phyloP scores from a whole-genome alignment of 257 asterid species.

The Echites panduratus region DNA sequence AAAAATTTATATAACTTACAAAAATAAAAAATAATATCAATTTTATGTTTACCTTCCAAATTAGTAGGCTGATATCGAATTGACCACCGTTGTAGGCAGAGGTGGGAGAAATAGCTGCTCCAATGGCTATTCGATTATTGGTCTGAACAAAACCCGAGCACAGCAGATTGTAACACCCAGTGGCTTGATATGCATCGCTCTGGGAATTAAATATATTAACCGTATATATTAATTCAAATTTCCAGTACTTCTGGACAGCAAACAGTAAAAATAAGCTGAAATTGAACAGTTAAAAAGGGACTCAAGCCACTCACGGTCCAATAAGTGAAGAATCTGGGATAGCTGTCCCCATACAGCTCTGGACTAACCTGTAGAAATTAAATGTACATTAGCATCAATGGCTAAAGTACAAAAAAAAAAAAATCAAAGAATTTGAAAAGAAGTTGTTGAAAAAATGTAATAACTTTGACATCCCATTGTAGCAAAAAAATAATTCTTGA shows the following conservation, averaged over 20 bases:
- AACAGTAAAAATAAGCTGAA: background rate
- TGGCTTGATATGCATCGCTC: constrained; percentile 91
- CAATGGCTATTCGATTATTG: constrained; percentile 69
- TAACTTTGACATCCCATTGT: constrained; percentile 24
- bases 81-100: constrained; percentile 73
- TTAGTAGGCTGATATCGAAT: constrained; percentile 74
- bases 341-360: constrained; percentile 80
- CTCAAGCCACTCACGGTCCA: constrained; percentile 72
- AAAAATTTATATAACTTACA: no score
- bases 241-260: background rate
- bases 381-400: constrained; percentile 19
- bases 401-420: background rate
- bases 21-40: no score
- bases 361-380: constrained; percentile 69
- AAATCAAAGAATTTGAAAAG: constrained; percentile 12
- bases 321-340: constrained; percentile 84
- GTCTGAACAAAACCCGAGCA: constrained; percentile 95
- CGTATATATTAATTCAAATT: background rate
- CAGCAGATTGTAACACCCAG: constrained; percentile 86
- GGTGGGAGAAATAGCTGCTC: constrained; percentile 90
- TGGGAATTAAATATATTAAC: constrained; percentile 21
- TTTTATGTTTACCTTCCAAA: constrained; percentile 99
- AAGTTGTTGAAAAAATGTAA: constrained; percentile 37
- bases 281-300: background rate
- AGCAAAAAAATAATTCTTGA: background rate